Conservation (phyloP, 352 stramenopile species). For the Blastocystis sp. region DNA sequence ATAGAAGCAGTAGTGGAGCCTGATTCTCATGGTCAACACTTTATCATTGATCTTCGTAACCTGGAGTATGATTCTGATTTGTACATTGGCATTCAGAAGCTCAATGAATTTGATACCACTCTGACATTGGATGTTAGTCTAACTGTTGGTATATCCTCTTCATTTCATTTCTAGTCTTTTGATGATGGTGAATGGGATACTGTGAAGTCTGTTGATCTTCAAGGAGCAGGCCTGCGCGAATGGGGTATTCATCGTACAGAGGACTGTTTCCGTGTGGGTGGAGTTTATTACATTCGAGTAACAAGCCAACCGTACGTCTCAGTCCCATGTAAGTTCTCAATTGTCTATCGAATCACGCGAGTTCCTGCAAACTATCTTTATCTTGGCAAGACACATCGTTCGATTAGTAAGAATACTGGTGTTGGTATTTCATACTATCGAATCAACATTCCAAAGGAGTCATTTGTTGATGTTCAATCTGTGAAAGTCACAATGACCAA, state of each 20-base stretch:
- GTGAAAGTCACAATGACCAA: constrained; percentile 17
- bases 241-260: constrained; percentile 32
- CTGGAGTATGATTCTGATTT: constrained; percentile 39
- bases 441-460: constrained; percentile 53
- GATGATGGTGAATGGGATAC: constrained; percentile 54
- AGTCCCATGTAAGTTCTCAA: neutral
- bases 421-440: constrained; percentile 22
- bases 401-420: neutral
- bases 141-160: neutral
- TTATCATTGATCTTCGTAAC: constrained; percentile 45
- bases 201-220: neutral
- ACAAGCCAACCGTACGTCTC: neutral
- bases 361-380: constrained; percentile 25
- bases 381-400: constrained; percentile 3
- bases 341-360: constrained; percentile 32
- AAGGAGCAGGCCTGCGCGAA: neutral
- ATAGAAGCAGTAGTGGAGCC: neutral
- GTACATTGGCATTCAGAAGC: constrained; percentile 41
- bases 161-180: constrained; percentile 2
- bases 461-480: constrained; percentile 49
- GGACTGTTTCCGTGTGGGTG: constrained; percentile 3
- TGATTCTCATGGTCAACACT: constrained; percentile 40
- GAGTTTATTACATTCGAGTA: constrained; percentile 45
- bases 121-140: constrained; percentile 21
- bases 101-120: neutral